These are phyloP conservation scores for Flaveria floridana DNA, from an alignment of 140 eudicot genomes.

Conservation along the genomic window DNA sequence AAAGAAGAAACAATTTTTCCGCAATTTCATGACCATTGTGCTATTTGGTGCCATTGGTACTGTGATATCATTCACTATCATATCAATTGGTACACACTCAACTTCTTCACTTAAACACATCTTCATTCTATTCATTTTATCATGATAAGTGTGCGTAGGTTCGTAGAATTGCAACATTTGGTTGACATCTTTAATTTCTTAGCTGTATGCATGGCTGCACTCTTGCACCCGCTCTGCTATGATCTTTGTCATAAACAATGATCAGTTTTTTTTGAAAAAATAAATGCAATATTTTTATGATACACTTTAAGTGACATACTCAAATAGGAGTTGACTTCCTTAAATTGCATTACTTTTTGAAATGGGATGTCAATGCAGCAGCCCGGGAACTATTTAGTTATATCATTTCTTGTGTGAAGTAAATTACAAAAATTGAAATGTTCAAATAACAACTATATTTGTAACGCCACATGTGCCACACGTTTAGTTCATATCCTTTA, in stretches of 20 bases:
- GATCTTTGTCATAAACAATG: slow-evolving; percentile 17
- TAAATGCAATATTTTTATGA: background rate
- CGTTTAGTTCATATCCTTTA: slow-evolving; percentile 11
- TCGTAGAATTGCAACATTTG: background rate
- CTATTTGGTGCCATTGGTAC: slow-evolving; percentile 87
- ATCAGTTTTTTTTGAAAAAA: background rate
- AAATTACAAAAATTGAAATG: background rate
- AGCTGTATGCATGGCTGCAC: background rate
- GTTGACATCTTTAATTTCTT: background rate
- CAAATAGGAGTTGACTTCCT: background rate
- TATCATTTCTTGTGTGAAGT: background rate
- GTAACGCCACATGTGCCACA: background rate
- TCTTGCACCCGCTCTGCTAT: slow-evolving; percentile 9
- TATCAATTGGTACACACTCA: slow-evolving; percentile 60
- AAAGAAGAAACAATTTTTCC: slow-evolving; percentile 82
- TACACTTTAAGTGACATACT: background rate
- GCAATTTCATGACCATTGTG: slow-evolving; percentile 77
- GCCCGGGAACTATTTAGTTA: background rate
- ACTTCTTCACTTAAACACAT: slow-evolving; percentile 26
- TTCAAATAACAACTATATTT: background rate
- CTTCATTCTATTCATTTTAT: slow-evolving; percentile 9
- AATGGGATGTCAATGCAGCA: background rate
- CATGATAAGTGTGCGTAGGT: background rate
- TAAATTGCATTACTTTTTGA: background rate
- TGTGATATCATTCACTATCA: slow-evolving; percentile 66